Evolutionary conservation across 2,329 filamentous ascomycete genomes (phyloP).

Genomic region (Neonectria coccinea): DNA sequence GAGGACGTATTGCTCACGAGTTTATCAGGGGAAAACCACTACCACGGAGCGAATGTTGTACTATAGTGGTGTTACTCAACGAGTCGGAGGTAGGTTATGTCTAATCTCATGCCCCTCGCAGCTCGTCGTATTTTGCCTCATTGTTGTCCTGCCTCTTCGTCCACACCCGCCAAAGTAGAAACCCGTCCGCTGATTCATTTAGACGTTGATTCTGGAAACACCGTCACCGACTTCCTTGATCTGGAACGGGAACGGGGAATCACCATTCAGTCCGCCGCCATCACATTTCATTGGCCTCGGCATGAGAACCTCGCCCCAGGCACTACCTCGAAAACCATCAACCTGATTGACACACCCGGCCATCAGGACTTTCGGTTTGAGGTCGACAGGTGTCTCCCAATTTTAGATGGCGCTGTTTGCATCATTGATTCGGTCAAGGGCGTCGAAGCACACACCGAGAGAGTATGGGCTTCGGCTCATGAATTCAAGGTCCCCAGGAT

Average conservation of each 20-base stretch:
- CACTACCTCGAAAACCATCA: conserved; percentile 74
- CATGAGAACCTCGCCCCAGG: conserved; percentile 55
- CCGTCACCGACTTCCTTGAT: conserved; percentile 95
- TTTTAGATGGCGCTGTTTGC: conserved; percentile 91
- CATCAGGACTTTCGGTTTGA: conserved; percentile 99
- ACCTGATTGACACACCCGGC: conserved; percentile 94
- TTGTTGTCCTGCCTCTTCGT: not conserved
- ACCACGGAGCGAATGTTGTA: conserved; percentile 99
- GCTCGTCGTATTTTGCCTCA: conserved; percentile 1
- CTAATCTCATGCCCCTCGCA: not conserved
- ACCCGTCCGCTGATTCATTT: conserved; percentile 18
- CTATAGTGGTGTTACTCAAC: conserved; percentile 88
- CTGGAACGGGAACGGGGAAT: conserved; percentile 93
- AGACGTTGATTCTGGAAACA: conserved; percentile 97
- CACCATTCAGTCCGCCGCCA: conserved; percentile 96
- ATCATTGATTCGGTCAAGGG: conserved; percentile 93
- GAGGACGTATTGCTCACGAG: conserved; percentile 13
- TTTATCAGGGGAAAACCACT: conserved; percentile 84
- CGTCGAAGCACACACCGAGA: conserved; percentile 96
- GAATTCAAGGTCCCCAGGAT: conserved; percentile 86
- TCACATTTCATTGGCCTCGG: conserved; percentile 93
- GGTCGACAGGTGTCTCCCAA: conserved; percentile 87
- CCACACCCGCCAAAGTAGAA: not conserved
- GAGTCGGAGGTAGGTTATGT: conserved; percentile 74
- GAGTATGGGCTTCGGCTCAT: conserved; percentile 93